These are phyloP conservation scores for Fusarium chlamydosporum DNA, from an alignment of 2,329 filamentous ascomycete species.

Conservation along the genomic window DNA sequence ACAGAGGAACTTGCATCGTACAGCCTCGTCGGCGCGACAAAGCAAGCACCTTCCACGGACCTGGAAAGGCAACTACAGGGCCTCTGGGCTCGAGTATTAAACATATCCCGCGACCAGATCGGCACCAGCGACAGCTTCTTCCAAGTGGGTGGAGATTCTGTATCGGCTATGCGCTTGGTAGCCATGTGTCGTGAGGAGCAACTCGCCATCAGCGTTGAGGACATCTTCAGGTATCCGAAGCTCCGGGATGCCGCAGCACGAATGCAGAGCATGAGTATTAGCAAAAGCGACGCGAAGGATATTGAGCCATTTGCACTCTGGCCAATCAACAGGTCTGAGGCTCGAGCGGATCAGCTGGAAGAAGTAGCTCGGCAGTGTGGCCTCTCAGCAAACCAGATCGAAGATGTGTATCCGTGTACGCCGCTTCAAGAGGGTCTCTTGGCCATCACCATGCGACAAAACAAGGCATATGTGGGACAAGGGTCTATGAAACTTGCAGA, in stretches of 20 bases:
- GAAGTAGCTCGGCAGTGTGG: constrained; percentile 9
- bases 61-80: constrained; percentile 44
- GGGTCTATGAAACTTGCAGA: constrained; percentile 11
- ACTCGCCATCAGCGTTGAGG: constrained; percentile 36
- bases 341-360: constrained; percentile 10
- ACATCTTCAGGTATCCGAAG: constrained; percentile 56
- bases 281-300: constrained; percentile 6
- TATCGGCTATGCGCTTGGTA: constrained; percentile 43
- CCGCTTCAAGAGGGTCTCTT: constrained; percentile 55
- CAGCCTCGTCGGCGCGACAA: constrained; percentile 14
- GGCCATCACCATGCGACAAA: constrained; percentile 40
- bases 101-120: constrained; percentile 56
- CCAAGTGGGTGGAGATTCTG: constrained; percentile 61
- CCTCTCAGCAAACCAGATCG: constrained; percentile 3
- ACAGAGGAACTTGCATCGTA: constrained; percentile 15
- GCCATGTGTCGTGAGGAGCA: constrained; percentile 14
- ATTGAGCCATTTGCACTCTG: constrained; percentile 18
- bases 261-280: constrained; percentile 10
- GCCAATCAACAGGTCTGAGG: constrained; percentile 9
- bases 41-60: constrained; percentile 13
- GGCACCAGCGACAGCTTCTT: constrained; percentile 60
- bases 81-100: constrained; percentile 58
- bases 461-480: constrained; percentile 15
- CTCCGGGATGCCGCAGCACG: constrained; percentile 12
- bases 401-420: constrained; percentile 56